Percentiles rank a stretch among this genome's conserved stretches.
These are phyloP conservation scores for Clavariopsis aquatica DNA, from an alignment of 495 filamentous ascomycete species.

Conservation along the genomic window DNA sequence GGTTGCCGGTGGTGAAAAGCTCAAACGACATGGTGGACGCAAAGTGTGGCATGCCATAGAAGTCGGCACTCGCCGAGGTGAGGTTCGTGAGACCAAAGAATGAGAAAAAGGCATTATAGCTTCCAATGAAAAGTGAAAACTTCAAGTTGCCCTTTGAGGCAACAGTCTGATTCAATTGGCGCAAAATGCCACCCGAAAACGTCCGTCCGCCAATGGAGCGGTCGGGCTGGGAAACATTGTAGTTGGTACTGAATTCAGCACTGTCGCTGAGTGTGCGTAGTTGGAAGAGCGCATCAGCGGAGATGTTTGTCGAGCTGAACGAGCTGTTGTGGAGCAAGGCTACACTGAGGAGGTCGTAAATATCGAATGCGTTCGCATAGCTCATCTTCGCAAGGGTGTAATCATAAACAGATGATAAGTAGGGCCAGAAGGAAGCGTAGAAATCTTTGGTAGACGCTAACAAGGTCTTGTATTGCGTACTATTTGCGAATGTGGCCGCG, in stretches of 20 bases:
- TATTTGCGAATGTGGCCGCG: slow-evolving; percentile 4
- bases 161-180: slow-evolving; percentile 52
- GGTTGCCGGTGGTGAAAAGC: slow-evolving; percentile 50
- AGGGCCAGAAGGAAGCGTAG: slow-evolving; percentile 14
- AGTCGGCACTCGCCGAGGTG: slow-evolving; percentile 38
- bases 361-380: slow-evolving; percentile 21
- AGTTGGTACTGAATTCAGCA: slow-evolving; percentile 13
- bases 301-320: slow-evolving; percentile 7
- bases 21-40: slow-evolving; percentile 59
- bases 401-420: slow-evolving; percentile 11
- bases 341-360: slow-evolving; percentile 16
- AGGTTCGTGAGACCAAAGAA: slow-evolving; percentile 57
- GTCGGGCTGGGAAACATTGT: slow-evolving; percentile 5
- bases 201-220: slow-evolving; percentile 15
- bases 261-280: slow-evolving; percentile 18
- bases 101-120: slow-evolving; percentile 54
- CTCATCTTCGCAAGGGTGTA: slow-evolving; percentile 6
- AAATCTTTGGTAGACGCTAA: slow-evolving; percentile 15
- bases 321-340: slow-evolving; percentile 10
- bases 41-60: slow-evolving; percentile 55
- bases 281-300: slow-evolving; percentile 10
- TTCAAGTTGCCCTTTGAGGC: slow-evolving; percentile 46
- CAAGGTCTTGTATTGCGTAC: slow-evolving; percentile 9
- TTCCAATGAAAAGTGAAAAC: slow-evolving; percentile 44
- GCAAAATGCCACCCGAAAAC: slow-evolving; percentile 38